phyloP scores from a whole-genome alignment of 331 rosid genomes.

The Malus hybrid region DNA sequence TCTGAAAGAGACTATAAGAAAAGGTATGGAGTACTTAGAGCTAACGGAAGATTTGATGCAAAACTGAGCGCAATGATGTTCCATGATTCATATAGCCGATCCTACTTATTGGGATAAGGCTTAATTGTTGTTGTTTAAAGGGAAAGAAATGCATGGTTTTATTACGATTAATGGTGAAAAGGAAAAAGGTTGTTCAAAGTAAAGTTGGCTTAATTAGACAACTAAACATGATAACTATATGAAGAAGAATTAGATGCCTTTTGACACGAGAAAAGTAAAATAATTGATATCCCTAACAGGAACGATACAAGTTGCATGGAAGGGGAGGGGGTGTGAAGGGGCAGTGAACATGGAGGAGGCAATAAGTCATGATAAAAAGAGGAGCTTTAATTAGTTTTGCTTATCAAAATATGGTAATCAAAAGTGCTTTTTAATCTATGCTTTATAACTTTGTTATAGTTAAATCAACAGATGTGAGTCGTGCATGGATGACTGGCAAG shows the following conservation, averaged over 20 bases:
- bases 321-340: conserved; percentile 23
- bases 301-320: conserved; percentile 21
- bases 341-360: conserved; percentile 23
- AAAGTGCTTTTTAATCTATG: background rate
- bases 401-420: conserved; percentile 19
- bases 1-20: too few relatives aligned
- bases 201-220: background rate
- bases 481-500: background rate
- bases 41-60: too few relatives aligned
- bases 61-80: too few relatives aligned
- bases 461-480: background rate
- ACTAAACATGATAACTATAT: background rate
- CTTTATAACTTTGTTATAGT: background rate
- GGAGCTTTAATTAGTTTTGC: conserved; percentile 8
- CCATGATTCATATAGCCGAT: too few relatives aligned
- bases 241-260: background rate
- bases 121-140: too few relatives aligned
- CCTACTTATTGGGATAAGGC: too few relatives aligned
- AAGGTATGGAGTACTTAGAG: too few relatives aligned
- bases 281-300: background rate
- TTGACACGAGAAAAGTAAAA: background rate
- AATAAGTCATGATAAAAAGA: conserved; percentile 17
- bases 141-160: background rate
- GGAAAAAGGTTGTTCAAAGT: background rate
- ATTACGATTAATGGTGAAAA: background rate